These are phyloP conservation scores for Stachybotrys elegans DNA, from an alignment of 2,329 filamentous ascomycete species.

Conservation along the genomic window DNA sequence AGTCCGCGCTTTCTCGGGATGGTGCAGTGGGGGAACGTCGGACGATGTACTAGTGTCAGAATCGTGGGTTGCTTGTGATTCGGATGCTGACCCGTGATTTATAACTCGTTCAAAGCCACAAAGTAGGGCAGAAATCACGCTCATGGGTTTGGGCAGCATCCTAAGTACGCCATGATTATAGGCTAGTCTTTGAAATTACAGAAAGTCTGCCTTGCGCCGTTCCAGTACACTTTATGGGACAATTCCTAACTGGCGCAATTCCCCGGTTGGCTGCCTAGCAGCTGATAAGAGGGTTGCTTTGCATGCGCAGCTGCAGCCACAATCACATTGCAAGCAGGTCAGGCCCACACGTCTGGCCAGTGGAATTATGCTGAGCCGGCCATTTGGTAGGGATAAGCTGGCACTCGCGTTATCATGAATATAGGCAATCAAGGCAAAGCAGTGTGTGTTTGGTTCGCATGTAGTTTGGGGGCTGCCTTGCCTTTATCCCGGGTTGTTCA, in stretches of 20 bases:
- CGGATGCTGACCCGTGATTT: neutral
- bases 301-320: slow-evolving; percentile 1
- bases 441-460: neutral
- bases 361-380: too few species aligned
- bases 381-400: too few species aligned
- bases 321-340: neutral
- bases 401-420: too few species aligned
- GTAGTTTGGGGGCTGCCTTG: neutral
- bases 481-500: too few species aligned
- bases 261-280: too few species aligned
- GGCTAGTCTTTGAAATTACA: too few species aligned
- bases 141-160: neutral
- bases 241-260: too few species aligned
- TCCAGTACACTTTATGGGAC: too few species aligned
- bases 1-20: neutral
- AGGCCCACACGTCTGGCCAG: neutral
- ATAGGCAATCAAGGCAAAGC: too few species aligned
- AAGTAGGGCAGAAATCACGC: neutral
- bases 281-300: neutral
- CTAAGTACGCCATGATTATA: neutral
- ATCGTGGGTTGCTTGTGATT: neutral
- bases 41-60: neutral
- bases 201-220: too few species aligned
- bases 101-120: neutral
- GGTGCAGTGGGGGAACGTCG: neutral